Evolutionary conservation across 768 basidiomycete species (phyloP), one percentile per base, ranked within the genome.

Genomic region (Panus rudis): DNA sequence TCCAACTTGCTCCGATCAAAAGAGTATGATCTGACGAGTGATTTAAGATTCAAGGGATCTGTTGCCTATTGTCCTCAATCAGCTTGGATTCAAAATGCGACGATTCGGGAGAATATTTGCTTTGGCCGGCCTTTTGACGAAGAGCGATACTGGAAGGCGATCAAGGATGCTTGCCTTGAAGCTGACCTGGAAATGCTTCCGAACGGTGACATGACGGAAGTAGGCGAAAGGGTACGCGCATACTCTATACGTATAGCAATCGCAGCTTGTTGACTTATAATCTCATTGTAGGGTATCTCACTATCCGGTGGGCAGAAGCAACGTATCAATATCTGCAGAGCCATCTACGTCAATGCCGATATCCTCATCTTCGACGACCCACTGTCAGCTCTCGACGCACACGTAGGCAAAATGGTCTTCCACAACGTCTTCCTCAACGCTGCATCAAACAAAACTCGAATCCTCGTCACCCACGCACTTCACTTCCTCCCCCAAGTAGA

Each of bases 351-450:
- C 55, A 72, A 86, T 53, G 80, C 85, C 0, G 87, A 91, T 43
- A 82, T 96, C 47, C 81, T 90, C 54, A 82, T 92, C 14, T 86
- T 93, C 50, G 92, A 96, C 54, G 90, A 92, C 53, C 89, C 89
- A 4, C 67, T 92, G 8, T 87, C 84, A n/a, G 91, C 91, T 19
- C 73, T 97, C 10, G 92, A 97, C 58, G 90, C 91, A 4, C 90
- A 92, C 56, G 90, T 94, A 38, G 92, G 91, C 30, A 87, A 86
- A 60, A 73, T 78, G 3, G 80, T 93, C 12, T 92, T 94, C 67
- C 77, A 86, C 55, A 82, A 92, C 45, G 85, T 91, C 10, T 73
- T 94, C 37, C 70, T 79, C 44, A 76, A 78, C 42, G 73, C 71
- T 13, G 66, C 77, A 12, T 57, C 67, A 4, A 75, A 71, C 33